Percentiles rank a stretch among this genome's conserved stretches.
Conservation (phyloP, 768 basidiomycete genomes). For the Podaxis sp. region DNA sequence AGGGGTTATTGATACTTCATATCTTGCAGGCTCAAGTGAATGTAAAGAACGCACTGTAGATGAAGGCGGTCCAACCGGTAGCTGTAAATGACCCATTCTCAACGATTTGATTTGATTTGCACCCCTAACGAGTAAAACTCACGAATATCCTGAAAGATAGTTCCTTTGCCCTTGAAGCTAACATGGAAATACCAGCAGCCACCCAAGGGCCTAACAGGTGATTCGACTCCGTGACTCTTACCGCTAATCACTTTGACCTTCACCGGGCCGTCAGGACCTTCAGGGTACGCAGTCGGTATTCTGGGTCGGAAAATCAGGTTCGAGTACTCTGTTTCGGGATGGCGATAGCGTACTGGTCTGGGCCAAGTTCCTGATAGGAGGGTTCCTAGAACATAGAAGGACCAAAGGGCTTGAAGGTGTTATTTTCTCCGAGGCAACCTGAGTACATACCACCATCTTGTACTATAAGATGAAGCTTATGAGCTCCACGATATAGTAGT, state of each 20-base stretch:
- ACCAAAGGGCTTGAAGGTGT: not conserved
- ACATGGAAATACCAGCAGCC: constrained; percentile 94
- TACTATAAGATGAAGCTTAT: constrained; percentile 35
- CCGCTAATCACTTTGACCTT: constrained; percentile 88
- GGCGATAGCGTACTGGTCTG: constrained; percentile 46
- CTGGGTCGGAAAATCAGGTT: constrained; percentile 28
- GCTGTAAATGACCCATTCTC: constrained; percentile 38
- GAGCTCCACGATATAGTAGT: constrained; percentile 19
- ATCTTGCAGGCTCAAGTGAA: not conserved
- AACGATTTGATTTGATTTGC: not conserved
- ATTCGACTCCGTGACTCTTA: constrained; percentile 79
- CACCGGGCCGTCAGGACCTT: constrained; percentile 63
- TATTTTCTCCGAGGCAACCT: not conserved
- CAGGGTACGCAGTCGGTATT: constrained; percentile 72
- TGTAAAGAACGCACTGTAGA: constrained; percentile 60
- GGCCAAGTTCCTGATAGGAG: constrained; percentile 78
- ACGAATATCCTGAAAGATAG: constrained; percentile 84
- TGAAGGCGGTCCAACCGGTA: constrained; percentile 85
- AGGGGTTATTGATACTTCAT: constrained; percentile 5
- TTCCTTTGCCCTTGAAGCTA: constrained; percentile 58
- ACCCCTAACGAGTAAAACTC: constrained; percentile 24
- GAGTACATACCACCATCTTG: constrained; percentile 67
- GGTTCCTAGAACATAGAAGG: constrained; percentile 50
- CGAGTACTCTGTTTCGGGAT: not conserved
- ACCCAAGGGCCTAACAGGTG: constrained; percentile 86